A percentile compares a stretch with the other conserved stretches of the same genome.
Conservation (phyloP, 2,329 filamentous ascomycete species). For the Penicillium concentricum region DNA sequence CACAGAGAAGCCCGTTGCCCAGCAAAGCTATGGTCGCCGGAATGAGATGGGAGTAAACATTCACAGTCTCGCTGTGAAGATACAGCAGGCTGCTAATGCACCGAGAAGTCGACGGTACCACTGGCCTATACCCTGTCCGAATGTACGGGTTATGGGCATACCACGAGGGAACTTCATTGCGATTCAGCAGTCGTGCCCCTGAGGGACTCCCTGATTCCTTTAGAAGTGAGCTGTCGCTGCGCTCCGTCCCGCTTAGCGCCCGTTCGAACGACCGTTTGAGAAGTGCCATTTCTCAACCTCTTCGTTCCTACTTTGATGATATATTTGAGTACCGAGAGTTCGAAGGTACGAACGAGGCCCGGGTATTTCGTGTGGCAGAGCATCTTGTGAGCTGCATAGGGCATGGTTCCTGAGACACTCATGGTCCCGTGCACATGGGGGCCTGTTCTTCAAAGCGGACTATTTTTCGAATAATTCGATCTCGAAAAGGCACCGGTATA, state of each 20-base stretch:
- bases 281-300: not conserved
- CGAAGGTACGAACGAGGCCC: not conserved
- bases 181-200: not conserved
- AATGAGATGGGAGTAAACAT: constrained; percentile 27
- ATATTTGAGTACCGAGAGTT: not conserved
- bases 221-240: not conserved
- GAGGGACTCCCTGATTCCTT: not conserved
- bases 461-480: too few relatives aligned
- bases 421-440: too few relatives aligned
- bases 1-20: constrained; percentile 15
- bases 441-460: too few relatives aligned
- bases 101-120: not conserved
- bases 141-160: not conserved
- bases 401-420: too few relatives aligned
- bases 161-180: not conserved
- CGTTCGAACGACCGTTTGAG: not conserved
- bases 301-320: not conserved
- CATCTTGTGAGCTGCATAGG: too few relatives aligned
- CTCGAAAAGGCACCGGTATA: too few relatives aligned
- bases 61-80: constrained; percentile 22
- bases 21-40: constrained; percentile 23
- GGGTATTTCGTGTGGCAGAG: not conserved
- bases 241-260: not conserved
- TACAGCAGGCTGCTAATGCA: constrained; percentile 6
- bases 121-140: not conserved